Evolutionary conservation across 768 basidiomycete genomes (phyloP), one percentile per base, ranked within the genome.

Genomic region (Pleurotus citrinopileatus): DNA sequence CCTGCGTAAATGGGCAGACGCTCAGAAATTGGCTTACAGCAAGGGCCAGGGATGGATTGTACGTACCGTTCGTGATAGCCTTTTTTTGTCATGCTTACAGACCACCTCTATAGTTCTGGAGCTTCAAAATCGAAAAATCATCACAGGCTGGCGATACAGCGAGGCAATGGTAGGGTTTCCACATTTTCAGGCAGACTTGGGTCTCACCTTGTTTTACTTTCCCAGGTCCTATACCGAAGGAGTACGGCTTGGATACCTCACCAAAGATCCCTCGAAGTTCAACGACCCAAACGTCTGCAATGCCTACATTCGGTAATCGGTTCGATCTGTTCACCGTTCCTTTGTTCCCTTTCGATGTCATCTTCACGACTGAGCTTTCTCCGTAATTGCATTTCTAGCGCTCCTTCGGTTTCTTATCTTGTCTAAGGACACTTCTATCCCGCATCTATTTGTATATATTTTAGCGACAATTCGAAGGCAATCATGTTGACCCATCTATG

Each of bases 171-270:
- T 86, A 57, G n/a, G 75, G 66, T 28, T 25, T 37, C 15, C 50
- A 20, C 5, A 22, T 13, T 27, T n/a, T 10, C 17, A 27, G 10
- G 44, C 15, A n/a, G 40, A 36, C 29, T 37, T 25, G 6, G 37
- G 32, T 19, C 38, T 20, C n/a, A 42, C 13, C 17, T 12, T 7
- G 19, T 58, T 48, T 52, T 40, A 15, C 22, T 29, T 42, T 7
- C n/a, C 22, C 57, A 89, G 88, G 88, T 87, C 87, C 1, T 91
- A 91, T 62, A 64, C 82, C 26, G 80, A 87, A 45, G 89, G 80
- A 15, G 63, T 87, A 10, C 54, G 68, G 17, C 65, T 72, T 4
- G 86, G 86, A 1, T 89, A 76, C 67, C 68, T 91, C 23, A 89
- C 86, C 0, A 54, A 72, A 55, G 79, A 91, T 62, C 88, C 88